Percentiles rank a stretch among this genome's conserved stretches.
phyloP scores from a whole-genome alignment of 2,329 filamentous ascomycete genomes.

The Phialocephala subalpina region DNA sequence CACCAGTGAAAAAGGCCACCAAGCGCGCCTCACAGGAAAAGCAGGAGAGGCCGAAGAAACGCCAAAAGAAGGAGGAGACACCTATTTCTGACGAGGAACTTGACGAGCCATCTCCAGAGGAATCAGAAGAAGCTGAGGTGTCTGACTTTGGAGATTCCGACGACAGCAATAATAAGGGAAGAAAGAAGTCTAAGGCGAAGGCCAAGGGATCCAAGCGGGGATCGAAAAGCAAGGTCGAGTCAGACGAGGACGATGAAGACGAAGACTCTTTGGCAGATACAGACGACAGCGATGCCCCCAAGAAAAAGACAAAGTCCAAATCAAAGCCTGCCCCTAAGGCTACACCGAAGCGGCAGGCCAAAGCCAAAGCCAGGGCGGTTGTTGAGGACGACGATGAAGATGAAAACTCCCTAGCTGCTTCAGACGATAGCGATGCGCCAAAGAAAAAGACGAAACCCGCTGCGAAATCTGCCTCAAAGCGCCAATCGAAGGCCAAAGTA shows the following conservation, averaged over 20 bases:
- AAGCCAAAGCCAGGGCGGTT: not conserved
- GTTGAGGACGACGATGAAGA: too few relatives aligned
- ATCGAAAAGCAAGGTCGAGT: constrained; percentile 32
- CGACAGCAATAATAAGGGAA: constrained; percentile 26
- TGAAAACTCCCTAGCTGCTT: not conserved
- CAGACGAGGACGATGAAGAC: constrained; percentile 30
- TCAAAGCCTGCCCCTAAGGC: not conserved
- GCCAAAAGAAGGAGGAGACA: constrained; percentile 41
- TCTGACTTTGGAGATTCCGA: constrained; percentile 27
- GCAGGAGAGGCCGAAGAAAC: constrained; percentile 45
- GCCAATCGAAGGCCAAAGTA: constrained; percentile 35
- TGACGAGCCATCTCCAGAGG: constrained; percentile 21
- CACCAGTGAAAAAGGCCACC: constrained; percentile 53
- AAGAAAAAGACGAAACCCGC: constrained; percentile 26
- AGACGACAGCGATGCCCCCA: constrained; percentile 20
- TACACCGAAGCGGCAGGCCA: not conserved
- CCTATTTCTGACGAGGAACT: constrained; percentile 33
- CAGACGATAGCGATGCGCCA: not conserved
- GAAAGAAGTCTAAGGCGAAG: constrained; percentile 23
- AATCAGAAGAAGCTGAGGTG: constrained; percentile 21
- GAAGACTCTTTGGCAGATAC: constrained; percentile 17
- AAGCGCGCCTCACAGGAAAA: constrained; percentile 50
- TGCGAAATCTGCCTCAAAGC: constrained; percentile 14
- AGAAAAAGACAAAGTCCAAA: constrained; percentile 22
- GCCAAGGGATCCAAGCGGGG: constrained; percentile 19